These are phyloP conservation scores for Tanacetum coccineum DNA, from an alignment of 129 eudicot species.

Conservation along the genomic window DNA sequence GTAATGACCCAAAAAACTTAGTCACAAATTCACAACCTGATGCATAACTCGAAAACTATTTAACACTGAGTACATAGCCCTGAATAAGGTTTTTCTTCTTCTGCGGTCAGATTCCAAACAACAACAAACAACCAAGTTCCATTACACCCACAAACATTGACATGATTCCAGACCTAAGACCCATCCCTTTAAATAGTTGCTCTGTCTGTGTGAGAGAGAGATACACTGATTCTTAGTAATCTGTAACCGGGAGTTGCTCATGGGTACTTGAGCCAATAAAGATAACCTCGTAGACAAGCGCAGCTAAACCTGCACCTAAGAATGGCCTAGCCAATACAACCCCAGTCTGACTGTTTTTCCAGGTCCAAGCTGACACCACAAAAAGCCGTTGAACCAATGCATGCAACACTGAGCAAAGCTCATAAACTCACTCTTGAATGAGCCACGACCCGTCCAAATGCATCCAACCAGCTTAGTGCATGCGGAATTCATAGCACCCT, in stretches of 20 bases:
- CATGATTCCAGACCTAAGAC: constrained; percentile 1
- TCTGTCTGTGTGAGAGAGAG: constrained; percentile 15
- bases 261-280: constrained; percentile 26
- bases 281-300: constrained; percentile 48
- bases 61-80: constrained; percentile 26
- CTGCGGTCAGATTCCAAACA: constrained; percentile 32
- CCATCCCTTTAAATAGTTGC: constrained; percentile 1
- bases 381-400: no score
- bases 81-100: constrained; percentile 19
- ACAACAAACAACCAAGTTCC: constrained; percentile 21
- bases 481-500: no score
- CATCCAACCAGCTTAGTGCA: no score
- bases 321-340: constrained; percentile 65
- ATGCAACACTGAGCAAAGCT: no score
- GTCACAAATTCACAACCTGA: constrained; percentile 27
- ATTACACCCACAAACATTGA: constrained; percentile 21
- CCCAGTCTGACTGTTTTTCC: constrained; percentile 60
- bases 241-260: constrained; percentile 47
- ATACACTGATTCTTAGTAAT: constrained; percentile 25
- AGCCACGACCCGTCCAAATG: no score
- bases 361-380: constrained; percentile 59
- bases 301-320: constrained; percentile 54
- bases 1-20: constrained; percentile 15
- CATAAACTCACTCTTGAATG: no score
- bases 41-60: constrained; percentile 6